A percentile compares a stretch with the other conserved stretches of the same genome.
These are phyloP conservation scores for Rhododendron molle DNA, from an alignment of 148 eudicot species.

Conservation along the genomic window DNA sequence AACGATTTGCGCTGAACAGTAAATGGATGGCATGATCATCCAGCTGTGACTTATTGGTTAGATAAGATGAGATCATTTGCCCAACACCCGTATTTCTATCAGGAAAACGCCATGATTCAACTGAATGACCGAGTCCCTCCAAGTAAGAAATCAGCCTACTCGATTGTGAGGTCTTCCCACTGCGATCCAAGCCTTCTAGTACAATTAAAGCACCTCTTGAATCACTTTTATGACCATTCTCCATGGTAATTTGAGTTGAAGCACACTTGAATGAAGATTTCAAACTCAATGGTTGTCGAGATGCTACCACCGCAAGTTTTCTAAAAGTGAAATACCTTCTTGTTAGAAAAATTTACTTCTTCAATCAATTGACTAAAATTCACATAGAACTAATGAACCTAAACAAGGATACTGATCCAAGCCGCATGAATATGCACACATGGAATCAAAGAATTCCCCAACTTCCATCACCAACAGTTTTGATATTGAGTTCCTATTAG, in stretches of 20 bases:
- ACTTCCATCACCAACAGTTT: neutral
- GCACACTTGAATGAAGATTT: conserved; percentile 23
- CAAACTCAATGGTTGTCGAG: conserved; percentile 12
- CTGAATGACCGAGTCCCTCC: conserved; percentile 50
- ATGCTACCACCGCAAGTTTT: conserved; percentile 14
- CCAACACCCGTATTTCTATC: conserved; percentile 81
- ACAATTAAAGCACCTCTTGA: conserved; percentile 91
- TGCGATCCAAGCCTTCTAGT: conserved; percentile 89
- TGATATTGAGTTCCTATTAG: neutral
- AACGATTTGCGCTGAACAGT: conserved; percentile 89
- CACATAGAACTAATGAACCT: neutral
- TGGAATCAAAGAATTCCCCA: neutral
- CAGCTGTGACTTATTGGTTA: conserved; percentile 67
- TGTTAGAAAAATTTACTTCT: neutral
- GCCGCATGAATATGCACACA: neutral
- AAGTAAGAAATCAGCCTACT: conserved; percentile 46
- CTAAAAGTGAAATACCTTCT: conserved; percentile 11
- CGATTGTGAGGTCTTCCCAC: conserved; percentile 90
- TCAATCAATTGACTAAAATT: neutral
- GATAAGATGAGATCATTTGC: conserved; percentile 81
- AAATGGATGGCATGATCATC: conserved; percentile 88
- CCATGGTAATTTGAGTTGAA: conserved; percentile 52
- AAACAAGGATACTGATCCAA: neutral
- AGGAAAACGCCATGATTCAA: conserved; percentile 88
- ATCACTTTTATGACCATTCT: conserved; percentile 13